Evolutionary conservation across 163 green algal species (phyloP).

Genomic region (Scenedesmus sp.): DNA sequence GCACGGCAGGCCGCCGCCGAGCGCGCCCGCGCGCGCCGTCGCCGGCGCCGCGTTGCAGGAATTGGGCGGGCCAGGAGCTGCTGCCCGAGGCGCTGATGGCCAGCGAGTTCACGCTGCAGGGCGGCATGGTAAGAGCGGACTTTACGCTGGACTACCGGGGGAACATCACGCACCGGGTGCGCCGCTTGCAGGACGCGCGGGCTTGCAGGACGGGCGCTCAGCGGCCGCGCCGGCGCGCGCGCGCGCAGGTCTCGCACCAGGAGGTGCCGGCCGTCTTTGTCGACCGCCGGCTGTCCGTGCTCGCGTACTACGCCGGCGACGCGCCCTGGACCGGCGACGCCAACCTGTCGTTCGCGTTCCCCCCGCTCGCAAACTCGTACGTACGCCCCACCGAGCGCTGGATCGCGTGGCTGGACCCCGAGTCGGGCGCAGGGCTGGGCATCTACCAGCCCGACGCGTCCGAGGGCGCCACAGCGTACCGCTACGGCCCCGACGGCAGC

Average conservation of each 20-base stretch:
- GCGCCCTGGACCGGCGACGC: conserved; percentile 16
- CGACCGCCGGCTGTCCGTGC: conserved; percentile 11
- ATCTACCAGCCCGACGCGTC: not conserved
- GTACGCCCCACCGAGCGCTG: conserved; percentile 8
- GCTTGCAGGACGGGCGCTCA: too few species aligned
- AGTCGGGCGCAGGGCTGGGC: not conserved
- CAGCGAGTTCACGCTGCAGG: not conserved
- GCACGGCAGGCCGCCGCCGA: too few species aligned
- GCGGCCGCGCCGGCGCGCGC: too few species aligned
- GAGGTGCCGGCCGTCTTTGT: conserved; percentile 22
- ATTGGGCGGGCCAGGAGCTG: conserved; percentile 5
- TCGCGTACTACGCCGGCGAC: conserved; percentile 2
- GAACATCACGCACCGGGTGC: too few species aligned
- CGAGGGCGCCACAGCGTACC: not conserved
- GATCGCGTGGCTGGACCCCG: conserved; percentile 2
- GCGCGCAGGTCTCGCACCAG: too few species aligned
- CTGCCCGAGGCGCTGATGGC: not conserved
- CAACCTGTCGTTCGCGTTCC: conserved; percentile 4
- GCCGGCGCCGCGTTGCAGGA: not conserved
- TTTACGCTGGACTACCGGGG: too few species aligned
- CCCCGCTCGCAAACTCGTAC: not conserved
- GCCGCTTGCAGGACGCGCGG: too few species aligned
- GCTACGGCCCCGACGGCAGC: not conserved
- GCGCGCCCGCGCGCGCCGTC: not conserved
- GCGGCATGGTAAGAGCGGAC: too few species aligned